Percentiles rank a stretch among this genome's conserved stretches.
Evolutionary conservation across 1,139 yeast genomes (phyloP).

Genomic region (Candida dubliniensis): DNA sequence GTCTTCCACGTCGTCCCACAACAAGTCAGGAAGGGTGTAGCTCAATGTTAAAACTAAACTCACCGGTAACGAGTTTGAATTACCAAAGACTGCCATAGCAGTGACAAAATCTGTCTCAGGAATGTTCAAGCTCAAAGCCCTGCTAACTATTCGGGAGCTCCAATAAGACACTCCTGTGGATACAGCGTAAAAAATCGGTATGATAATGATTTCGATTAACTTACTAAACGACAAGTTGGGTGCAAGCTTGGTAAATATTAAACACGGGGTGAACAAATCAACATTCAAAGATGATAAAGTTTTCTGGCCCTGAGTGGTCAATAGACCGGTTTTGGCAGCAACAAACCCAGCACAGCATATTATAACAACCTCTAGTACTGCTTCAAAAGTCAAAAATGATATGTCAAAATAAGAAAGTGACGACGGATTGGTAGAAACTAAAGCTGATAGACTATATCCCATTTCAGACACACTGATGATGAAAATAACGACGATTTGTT

Average conservation of each 20-base stretch:
- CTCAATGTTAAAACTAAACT: conserved; percentile 71
- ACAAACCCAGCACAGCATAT: conserved; percentile 71
- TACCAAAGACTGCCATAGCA: conserved; percentile 88
- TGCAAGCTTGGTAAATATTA: conserved; percentile 78
- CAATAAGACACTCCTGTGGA: conserved; percentile 61
- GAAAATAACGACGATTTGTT: too few species aligned
- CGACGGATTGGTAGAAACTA: background rate
- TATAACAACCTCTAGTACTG: conserved; percentile 73
- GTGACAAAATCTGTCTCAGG: conserved; percentile 79
- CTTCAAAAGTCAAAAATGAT: conserved; percentile 69
- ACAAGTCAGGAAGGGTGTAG: conserved; percentile 67
- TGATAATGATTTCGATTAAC: conserved; percentile 65
- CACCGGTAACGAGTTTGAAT: conserved; percentile 79
- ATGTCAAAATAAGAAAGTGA: conserved; percentile 54
- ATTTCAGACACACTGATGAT: too few species aligned
- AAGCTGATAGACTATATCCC: background rate
- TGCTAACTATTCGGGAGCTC: conserved; percentile 53
- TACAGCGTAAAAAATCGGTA: conserved; percentile 69
- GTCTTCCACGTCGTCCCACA: conserved; percentile 69
- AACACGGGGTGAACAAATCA: conserved; percentile 80
- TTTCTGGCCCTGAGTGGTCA: conserved; percentile 63
- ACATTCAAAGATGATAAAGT: conserved; percentile 68
- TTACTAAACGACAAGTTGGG: conserved; percentile 67
- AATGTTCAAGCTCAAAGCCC: conserved; percentile 50
- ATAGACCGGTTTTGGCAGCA: conserved; percentile 61